Evolutionary conservation across 192 early-diverging fungal species (phyloP).

Genomic region (Chytriomyces sp.): DNA sequence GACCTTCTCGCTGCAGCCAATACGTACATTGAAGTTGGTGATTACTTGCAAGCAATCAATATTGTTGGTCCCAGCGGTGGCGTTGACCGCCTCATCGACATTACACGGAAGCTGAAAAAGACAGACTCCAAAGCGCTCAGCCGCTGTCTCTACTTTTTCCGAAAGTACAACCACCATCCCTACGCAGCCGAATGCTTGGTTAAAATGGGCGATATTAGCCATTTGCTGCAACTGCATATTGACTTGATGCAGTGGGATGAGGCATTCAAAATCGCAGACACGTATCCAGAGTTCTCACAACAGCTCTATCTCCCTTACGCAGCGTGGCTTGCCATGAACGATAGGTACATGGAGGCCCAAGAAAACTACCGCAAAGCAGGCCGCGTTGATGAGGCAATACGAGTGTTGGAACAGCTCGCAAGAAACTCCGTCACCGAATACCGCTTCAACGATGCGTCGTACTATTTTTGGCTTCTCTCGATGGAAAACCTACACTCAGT

Average conservation of each 20-base stretch:
- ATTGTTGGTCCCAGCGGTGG: constrained; percentile 57
- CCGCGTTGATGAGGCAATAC: constrained; percentile 55
- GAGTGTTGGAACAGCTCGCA: constrained; percentile 54
- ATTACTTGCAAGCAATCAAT: constrained; percentile 60
- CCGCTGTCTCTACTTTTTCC: constrained; percentile 57
- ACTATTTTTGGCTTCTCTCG: constrained; percentile 55
- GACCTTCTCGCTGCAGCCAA: constrained; percentile 61
- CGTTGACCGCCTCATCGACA: constrained; percentile 58
- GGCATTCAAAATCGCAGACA: constrained; percentile 59
- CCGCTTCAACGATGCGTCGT: constrained; percentile 59
- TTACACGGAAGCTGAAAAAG: constrained; percentile 50
- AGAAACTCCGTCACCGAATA: constrained; percentile 57
- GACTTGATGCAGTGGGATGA: constrained; percentile 63
- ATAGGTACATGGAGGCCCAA: constrained; percentile 62
- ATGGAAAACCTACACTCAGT: constrained; percentile 52
- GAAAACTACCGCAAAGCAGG: constrained; percentile 62
- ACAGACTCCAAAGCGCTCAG: constrained; percentile 50
- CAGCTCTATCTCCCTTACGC: constrained; percentile 62
- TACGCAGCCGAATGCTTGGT: constrained; percentile 58
- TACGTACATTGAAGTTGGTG: constrained; percentile 65
- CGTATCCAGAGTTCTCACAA: constrained; percentile 51
- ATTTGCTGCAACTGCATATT: constrained; percentile 53
- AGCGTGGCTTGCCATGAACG: constrained; percentile 60
- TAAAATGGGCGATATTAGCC: constrained; percentile 57
- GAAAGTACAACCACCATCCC: constrained; percentile 48